A percentile compares a stretch with the other conserved stretches of the same genome.
These are phyloP conservation scores for Tuber brumale DNA, from an alignment of 495 filamentous ascomycete genomes.

Conservation along the genomic window DNA sequence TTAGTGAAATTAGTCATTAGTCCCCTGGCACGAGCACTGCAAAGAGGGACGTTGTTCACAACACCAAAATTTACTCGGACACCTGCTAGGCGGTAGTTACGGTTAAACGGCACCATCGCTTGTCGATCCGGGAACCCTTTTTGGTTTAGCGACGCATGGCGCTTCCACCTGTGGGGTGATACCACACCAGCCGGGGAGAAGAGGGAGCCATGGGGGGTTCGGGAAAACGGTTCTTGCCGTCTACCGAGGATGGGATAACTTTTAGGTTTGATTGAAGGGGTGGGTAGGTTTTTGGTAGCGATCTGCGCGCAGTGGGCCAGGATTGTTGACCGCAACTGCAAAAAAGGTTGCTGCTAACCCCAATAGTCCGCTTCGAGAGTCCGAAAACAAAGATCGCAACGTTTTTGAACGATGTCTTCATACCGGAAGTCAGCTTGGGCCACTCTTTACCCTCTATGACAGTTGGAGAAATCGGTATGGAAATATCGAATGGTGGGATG, in stretches of 20 bases:
- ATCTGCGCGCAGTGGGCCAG: neutral
- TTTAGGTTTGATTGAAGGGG: neutral
- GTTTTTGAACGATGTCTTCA: too few species aligned
- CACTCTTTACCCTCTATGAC: too few species aligned
- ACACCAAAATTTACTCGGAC: neutral
- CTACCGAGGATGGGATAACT: neutral
- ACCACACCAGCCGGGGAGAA: neutral
- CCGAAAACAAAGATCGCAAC: too few species aligned
- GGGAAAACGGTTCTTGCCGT: neutral
- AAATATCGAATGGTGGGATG: too few species aligned
- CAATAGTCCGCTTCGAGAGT: too few species aligned
- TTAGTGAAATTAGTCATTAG: neutral
- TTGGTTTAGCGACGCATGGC: neutral
- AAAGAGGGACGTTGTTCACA: neutral
- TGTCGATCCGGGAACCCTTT: neutral
- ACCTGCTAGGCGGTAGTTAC: neutral
- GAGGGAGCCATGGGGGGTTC: neutral
- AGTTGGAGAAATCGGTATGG: too few species aligned
- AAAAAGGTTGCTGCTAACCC: too few species aligned
- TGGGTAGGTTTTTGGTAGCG: neutral
- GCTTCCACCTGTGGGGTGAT: neutral
- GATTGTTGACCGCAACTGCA: too few species aligned
- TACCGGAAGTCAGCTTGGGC: too few species aligned
- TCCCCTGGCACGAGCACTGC: neutral
- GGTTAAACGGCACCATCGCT: neutral